These are phyloP conservation scores for Chrysanthemum lavandulifolium DNA, from an alignment of 129 eudicot genomes.

Conservation along the genomic window DNA sequence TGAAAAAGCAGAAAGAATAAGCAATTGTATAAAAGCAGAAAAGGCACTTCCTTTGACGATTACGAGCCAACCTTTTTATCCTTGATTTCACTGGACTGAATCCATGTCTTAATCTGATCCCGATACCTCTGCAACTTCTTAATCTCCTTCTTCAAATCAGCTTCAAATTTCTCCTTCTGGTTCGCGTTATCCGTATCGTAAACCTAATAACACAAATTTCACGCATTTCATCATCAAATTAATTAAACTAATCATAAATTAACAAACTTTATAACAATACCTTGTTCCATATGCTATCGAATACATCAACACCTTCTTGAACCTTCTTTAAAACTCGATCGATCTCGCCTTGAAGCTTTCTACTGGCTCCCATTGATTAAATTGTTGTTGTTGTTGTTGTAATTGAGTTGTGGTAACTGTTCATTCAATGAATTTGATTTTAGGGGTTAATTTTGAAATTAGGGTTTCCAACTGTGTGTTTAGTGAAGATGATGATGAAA, in stretches of 20 bases:
- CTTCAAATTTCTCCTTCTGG: conserved; percentile 98
- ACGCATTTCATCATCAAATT: not conserved
- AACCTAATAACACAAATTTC: conserved; percentile 44
- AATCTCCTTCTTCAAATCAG: conserved; percentile 98
- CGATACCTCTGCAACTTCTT: conserved; percentile 95
- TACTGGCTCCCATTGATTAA: conserved; percentile 86
- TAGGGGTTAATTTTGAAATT: no score
- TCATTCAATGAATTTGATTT: no score
- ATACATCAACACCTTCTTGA: conserved; percentile 98
- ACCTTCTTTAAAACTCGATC: conserved; percentile 96
- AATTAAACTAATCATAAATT: not conserved
- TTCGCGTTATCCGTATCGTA: conserved; percentile 96
- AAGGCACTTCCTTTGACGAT: not conserved
- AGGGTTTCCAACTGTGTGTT: no score
- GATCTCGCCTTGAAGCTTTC: conserved; percentile 98
- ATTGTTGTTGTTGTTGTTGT: conserved; percentile 6
- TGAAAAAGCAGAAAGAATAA: not conserved
- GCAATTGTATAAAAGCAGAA: not conserved
- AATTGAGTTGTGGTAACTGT: not conserved
- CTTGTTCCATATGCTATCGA: conserved; percentile 99
- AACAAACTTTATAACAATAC: conserved; percentile 21
- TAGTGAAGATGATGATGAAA: no score
- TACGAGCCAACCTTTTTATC: conserved; percentile 74
- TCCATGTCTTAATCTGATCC: conserved; percentile 99
- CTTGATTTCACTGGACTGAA: conserved; percentile 97